Evolutionary conservation across 2,329 filamentous ascomycete species (phyloP).

Genomic region (Microascus cirrosus): DNA sequence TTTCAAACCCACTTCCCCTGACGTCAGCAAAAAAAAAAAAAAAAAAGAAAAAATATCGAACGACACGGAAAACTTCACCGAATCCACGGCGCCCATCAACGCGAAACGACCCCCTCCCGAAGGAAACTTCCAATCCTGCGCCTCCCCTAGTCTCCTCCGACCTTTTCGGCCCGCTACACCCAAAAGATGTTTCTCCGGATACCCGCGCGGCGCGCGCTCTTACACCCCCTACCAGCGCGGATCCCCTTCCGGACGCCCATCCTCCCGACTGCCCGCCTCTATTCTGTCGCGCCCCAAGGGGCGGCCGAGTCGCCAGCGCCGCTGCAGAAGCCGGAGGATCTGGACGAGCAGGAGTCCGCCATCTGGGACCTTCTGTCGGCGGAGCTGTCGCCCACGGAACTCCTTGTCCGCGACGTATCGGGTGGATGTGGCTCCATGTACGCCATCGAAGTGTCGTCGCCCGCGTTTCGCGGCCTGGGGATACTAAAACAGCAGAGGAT

Average conservation of each 20-base stretch:
- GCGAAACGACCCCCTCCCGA: background rate
- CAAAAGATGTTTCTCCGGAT: constrained; percentile 4
- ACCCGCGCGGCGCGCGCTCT: constrained; percentile 1
- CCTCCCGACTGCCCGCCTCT: constrained; percentile 5
- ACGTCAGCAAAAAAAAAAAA: constrained; percentile 1
- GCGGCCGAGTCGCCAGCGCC: constrained; percentile 18
- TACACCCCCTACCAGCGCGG: constrained; percentile 1
- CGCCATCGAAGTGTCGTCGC: constrained; percentile 64
- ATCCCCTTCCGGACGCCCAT: constrained; percentile 5
- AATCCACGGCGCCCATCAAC: background rate
- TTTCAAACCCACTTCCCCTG: background rate
- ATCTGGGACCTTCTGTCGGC: constrained; percentile 43
- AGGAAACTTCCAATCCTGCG: background rate
- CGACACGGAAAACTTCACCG: constrained; percentile 4
- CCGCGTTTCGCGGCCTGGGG: constrained; percentile 56
- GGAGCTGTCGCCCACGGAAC: constrained; percentile 37
- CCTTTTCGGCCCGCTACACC: background rate
- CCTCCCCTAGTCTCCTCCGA: background rate
- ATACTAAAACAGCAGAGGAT: constrained; percentile 76
- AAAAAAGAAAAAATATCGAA: background rate
- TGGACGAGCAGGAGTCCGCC: constrained; percentile 43
- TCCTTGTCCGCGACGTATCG: constrained; percentile 66
- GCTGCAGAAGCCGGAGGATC: constrained; percentile 33
- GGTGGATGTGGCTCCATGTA: constrained; percentile 86
- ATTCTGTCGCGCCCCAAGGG: constrained; percentile 14